These are phyloP conservation scores for Scopulariopsis brevicaulis DNA, from an alignment of 2,329 filamentous ascomycete genomes.

Conservation along the genomic window DNA sequence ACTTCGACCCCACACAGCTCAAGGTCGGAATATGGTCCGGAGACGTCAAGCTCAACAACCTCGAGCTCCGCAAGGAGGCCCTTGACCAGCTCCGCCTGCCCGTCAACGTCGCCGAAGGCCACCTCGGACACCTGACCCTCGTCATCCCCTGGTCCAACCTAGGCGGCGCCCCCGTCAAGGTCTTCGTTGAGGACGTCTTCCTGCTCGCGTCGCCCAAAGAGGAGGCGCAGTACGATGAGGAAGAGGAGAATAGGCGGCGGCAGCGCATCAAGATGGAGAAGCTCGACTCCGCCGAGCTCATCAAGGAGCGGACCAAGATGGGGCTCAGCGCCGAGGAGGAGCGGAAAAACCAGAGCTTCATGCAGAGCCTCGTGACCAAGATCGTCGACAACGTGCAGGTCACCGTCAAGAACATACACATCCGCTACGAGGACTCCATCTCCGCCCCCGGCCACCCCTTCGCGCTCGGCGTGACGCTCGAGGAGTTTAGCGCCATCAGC, in stretches of 20 bases:
- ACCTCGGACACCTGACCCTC: constrained; percentile 83
- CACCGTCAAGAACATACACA: constrained; percentile 94
- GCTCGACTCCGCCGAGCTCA: constrained; percentile 85
- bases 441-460: constrained; percentile 93
- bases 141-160: constrained; percentile 97
- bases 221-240: constrained; percentile 84
- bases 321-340: constrained; percentile 92
- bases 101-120: constrained; percentile 91
- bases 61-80: constrained; percentile 87
- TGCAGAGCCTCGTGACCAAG: constrained; percentile 85
- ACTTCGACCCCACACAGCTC: constrained; percentile 94
- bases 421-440: constrained; percentile 96
- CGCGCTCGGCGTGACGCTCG: constrained; percentile 79
- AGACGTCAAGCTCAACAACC: constrained; percentile 87
- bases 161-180: constrained; percentile 83
- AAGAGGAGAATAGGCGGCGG: constrained; percentile 77
- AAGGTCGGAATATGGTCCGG: constrained; percentile 99
- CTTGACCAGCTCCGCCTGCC: constrained; percentile 95
- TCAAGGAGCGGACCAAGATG: constrained; percentile 87
- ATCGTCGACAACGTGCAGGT: constrained; percentile 98
- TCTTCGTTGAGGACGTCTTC: constrained; percentile 95
- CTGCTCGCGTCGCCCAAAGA: constrained; percentile 90
- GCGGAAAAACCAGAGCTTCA: constrained; percentile 96
- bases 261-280: constrained; percentile 99
- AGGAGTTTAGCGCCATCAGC: constrained; percentile 94